Percentiles rank a stretch among this genome's conserved stretches.
Conservation (phyloP, 2,329 filamentous ascomycete genomes). For the Sclerotinia glacialis region DNA sequence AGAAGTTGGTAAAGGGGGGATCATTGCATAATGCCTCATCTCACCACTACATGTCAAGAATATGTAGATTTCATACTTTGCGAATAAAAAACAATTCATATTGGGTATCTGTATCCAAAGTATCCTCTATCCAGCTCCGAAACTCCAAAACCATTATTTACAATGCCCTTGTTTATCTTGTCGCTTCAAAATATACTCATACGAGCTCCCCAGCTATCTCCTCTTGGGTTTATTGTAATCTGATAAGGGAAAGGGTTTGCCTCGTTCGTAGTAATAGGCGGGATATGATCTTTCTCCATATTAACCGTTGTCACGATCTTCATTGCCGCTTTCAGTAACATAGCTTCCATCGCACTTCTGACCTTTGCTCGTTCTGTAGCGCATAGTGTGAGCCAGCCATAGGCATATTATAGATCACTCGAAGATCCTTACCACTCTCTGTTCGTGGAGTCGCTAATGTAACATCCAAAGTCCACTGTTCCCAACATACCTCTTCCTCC, state of each 20-base stretch:
- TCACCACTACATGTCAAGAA: neutral
- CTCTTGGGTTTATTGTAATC: conserved; percentile 82
- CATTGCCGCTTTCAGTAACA: conserved; percentile 79
- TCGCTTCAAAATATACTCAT: conserved; percentile 58
- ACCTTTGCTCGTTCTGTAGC: conserved; percentile 77
- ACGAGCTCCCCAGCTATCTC: conserved; percentile 73
- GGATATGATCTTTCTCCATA: conserved; percentile 90
- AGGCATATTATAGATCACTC: neutral
- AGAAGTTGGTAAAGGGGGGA: neutral
- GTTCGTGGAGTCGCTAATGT: conserved; percentile 88
- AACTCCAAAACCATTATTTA: conserved; percentile 22
- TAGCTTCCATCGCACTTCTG: conserved; percentile 85
- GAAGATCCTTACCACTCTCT: conserved; percentile 67
- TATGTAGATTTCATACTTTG: neutral
- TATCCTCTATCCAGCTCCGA: conserved; percentile 29
- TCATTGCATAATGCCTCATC: neutral
- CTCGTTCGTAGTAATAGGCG: conserved; percentile 89
- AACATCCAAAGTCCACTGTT: conserved; percentile 90
- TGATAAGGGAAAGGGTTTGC: conserved; percentile 94
- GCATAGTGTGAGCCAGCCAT: conserved; percentile 18
- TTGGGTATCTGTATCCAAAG: conserved; percentile 35
- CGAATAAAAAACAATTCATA: conserved; percentile 28
- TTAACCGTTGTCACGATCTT: conserved; percentile 89
- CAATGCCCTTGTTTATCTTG: conserved; percentile 26
- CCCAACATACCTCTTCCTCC: conserved; percentile 64